These are phyloP conservation scores for Rhododendron ferrugineum DNA, from an alignment of 148 eudicot genomes.

Conservation along the genomic window DNA sequence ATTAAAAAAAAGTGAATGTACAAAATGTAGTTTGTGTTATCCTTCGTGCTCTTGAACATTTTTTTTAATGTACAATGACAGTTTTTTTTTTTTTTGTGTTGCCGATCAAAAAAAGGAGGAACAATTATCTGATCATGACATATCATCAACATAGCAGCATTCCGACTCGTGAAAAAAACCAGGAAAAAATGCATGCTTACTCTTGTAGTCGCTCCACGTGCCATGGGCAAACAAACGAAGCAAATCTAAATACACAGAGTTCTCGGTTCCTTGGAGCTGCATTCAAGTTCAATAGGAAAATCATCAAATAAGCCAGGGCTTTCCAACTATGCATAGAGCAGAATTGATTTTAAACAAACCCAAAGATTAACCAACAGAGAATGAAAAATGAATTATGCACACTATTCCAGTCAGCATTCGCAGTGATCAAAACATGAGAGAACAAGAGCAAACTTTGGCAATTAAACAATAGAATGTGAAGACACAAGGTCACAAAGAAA, in stretches of 20 bases:
- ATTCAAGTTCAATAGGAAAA: conserved; percentile 14
- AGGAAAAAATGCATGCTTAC: conserved; percentile 33
- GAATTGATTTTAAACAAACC: neutral
- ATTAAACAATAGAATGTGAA: neutral
- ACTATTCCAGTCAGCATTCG: neutral
- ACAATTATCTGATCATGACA: neutral
- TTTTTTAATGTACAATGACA: neutral
- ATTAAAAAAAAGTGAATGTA: no score
- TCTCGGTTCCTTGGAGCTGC: conserved; percentile 91
- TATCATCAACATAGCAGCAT: neutral
- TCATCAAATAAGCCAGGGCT: neutral
- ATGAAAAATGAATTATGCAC: neutral
- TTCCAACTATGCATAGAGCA: neutral
- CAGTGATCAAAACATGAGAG: neutral
- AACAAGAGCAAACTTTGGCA: neutral
- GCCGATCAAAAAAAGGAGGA: neutral
- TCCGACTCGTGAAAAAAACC: neutral
- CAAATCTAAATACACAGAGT: conserved; percentile 61
- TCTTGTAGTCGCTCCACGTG: conserved; percentile 94
- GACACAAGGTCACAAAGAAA: neutral
- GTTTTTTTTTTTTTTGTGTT: neutral
- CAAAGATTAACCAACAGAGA: neutral
- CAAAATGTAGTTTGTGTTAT: neutral
- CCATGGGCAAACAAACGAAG: conserved; percentile 92
- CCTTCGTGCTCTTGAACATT: neutral